phyloP scores from a whole-genome alignment of 2,329 filamentous ascomycete genomes.

The Botrytis deweyae region DNA sequence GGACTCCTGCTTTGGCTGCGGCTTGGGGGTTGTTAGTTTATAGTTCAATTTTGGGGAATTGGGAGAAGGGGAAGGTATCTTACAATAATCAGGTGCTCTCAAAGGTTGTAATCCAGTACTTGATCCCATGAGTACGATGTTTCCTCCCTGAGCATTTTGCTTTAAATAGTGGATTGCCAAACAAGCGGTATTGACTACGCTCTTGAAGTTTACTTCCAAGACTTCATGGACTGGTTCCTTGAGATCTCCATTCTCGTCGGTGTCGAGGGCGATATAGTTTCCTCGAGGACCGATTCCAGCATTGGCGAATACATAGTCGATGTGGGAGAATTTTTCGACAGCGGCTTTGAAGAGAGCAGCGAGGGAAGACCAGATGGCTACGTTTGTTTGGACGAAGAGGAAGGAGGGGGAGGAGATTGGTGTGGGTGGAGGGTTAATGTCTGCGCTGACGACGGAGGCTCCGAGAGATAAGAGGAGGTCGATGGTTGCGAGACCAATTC shows the following conservation, averaged over 20 bases:
- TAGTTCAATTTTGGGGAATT: neutral
- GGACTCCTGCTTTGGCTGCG: conserved; percentile 55
- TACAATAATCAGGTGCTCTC: conserved; percentile 49
- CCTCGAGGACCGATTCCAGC: conserved; percentile 52
- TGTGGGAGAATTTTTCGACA: conserved; percentile 38
- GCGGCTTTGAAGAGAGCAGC: conserved; percentile 52
- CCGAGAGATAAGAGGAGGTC: conserved; percentile 52
- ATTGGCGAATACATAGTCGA: conserved; percentile 43
- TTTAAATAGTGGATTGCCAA: conserved; percentile 53
- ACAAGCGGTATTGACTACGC: conserved; percentile 50
- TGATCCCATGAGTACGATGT: conserved; percentile 55
- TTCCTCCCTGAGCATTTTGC: conserved; percentile 48
- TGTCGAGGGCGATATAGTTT: conserved; percentile 48
- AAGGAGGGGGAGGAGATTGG: conserved; percentile 36
- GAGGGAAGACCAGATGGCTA: conserved; percentile 48
- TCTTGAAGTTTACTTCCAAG: conserved; percentile 52
- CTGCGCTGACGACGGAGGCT: conserved; percentile 55
- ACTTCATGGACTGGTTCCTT: conserved; percentile 45
- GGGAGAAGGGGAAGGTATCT: neutral
- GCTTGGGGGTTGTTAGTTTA: conserved; percentile 33
- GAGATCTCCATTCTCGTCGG: conserved; percentile 51
- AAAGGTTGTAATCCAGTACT: conserved; percentile 51
- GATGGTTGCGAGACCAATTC: conserved; percentile 59
- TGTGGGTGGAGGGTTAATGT: conserved; percentile 47
- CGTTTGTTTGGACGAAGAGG: conserved; percentile 44